Evolutionary conservation across 371 early-diverging fungal genomes (phyloP).

Genomic region (Mucor irregularis): DNA sequence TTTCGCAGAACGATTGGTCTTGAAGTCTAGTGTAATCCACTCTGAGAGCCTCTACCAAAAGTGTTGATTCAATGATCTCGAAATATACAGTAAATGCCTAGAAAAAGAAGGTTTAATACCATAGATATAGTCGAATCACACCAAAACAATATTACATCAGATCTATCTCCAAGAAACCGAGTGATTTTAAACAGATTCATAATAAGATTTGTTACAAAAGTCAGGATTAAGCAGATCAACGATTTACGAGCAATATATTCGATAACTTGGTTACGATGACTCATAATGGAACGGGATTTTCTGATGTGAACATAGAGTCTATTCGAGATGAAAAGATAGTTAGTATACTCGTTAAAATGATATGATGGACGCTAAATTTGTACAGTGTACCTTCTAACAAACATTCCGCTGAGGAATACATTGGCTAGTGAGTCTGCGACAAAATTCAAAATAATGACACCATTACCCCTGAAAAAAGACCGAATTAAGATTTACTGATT

Average conservation of each 20-base stretch:
- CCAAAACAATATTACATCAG: conserved; percentile 32
- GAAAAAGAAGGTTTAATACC: not conserved
- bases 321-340: not conserved
- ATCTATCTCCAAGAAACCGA: conserved; percentile 35
- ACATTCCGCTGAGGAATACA: conserved; percentile 50
- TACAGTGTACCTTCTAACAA: conserved; percentile 41
- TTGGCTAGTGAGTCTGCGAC: conserved; percentile 41
- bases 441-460: conserved; percentile 49
- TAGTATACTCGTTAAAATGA: not conserved
- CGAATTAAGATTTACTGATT: not conserved
- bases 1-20: conserved; percentile 37
- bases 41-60: conserved; percentile 48
- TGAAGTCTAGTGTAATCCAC: conserved; percentile 33
- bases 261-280: conserved; percentile 36
- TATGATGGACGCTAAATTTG: too few species aligned
- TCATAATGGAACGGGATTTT: conserved; percentile 31
- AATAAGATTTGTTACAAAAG: conserved; percentile 37
- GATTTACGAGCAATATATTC: conserved; percentile 52
- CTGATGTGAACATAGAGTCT: conserved; percentile 42
- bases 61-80: conserved; percentile 47
- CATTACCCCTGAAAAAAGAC: conserved; percentile 31
- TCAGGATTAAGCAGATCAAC: conserved; percentile 34
- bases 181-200: conserved; percentile 50
- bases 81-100: conserved; percentile 49
- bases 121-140: not conserved